These are phyloP conservation scores for Cordyceps fumosorosea DNA, from an alignment of 2,329 filamentous ascomycete genomes.

Conservation along the genomic window DNA sequence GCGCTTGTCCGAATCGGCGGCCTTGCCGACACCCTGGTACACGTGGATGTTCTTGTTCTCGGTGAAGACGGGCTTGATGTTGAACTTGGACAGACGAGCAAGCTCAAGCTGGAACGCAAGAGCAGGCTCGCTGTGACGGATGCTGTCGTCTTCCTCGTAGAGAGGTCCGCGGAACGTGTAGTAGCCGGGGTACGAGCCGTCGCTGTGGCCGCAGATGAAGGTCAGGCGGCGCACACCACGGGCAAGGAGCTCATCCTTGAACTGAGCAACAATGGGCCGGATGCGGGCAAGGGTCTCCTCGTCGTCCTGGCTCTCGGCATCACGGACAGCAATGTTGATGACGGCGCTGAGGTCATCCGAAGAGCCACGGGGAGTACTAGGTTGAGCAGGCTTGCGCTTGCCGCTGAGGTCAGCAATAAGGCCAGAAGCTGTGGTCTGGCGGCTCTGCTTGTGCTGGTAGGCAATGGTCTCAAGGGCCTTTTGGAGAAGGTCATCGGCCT, in stretches of 20 bases:
- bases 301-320: slow-evolving; percentile 79
- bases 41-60: slow-evolving; percentile 99
- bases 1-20: slow-evolving; percentile 90
- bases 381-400: slow-evolving; percentile 52
- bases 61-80: slow-evolving; percentile 96
- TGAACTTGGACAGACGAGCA: slow-evolving; percentile 88
- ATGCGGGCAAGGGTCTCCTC: slow-evolving; percentile 73
- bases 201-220: slow-evolving; percentile 91
- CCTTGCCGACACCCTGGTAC: slow-evolving; percentile 93
- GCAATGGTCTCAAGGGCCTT: slow-evolving; percentile 83
- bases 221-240: slow-evolving; percentile 84
- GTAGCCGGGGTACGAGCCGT: slow-evolving; percentile 93
- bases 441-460: slow-evolving; percentile 49
- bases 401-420: slow-evolving; percentile 67
- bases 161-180: slow-evolving; percentile 93
- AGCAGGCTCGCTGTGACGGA: slow-evolving; percentile 94
- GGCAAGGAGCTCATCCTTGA: slow-evolving; percentile 75
- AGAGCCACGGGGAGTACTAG: slow-evolving; percentile 22
- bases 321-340: slow-evolving; percentile 83
- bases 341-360: slow-evolving; percentile 83
- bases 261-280: slow-evolving; percentile 65
- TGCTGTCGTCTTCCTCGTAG: slow-evolving; percentile 88
- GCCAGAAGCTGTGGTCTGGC: slow-evolving; percentile 43
- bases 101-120: slow-evolving; percentile 98
- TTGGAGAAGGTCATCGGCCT: slow-evolving; percentile 78